phyloP scores from a whole-genome alignment of 192 early-diverging fungal species.

The Chytriomyces confervae region DNA sequence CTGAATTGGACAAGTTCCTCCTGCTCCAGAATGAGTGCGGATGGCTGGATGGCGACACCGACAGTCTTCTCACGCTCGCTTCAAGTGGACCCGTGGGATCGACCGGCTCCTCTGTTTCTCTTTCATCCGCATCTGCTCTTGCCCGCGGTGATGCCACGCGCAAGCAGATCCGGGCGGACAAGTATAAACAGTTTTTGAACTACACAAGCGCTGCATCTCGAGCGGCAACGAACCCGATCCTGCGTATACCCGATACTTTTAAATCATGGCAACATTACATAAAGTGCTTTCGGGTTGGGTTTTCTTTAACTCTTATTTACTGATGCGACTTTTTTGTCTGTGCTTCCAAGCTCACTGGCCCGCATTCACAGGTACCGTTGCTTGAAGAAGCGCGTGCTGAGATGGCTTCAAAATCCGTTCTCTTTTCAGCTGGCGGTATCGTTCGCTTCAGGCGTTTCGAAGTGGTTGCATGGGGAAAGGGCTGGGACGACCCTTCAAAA shows the following conservation, averaged over 20 bases:
- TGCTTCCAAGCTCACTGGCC: neutral
- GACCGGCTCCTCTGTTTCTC: neutral
- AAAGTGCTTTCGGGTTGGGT: neutral
- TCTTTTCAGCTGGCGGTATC: neutral
- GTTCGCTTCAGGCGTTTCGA: slow-evolving; percentile 3
- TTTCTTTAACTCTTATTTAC: neutral
- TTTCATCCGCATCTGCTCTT: neutral
- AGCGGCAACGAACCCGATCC: neutral
- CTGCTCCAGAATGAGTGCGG: slow-evolving; percentile 4
- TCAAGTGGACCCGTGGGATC: neutral
- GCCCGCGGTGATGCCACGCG: neutral
- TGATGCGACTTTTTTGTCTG: neutral
- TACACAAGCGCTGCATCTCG: neutral
- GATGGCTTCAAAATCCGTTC: slow-evolving; percentile 15
- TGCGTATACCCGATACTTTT: too few species aligned
- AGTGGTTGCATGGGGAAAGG: slow-evolving; percentile 17
- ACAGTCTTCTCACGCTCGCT: neutral
- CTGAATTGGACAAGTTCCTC: neutral
- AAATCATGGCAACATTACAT: neutral
- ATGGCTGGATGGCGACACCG: slow-evolving; percentile 13
- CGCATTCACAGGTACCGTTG: slow-evolving; percentile 4
- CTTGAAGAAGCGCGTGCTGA: slow-evolving; percentile 15
- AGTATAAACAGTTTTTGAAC: neutral
- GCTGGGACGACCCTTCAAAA: neutral
- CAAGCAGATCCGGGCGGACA: too few species aligned